A percentile compares a stretch with the other conserved stretches of the same genome.
Evolutionary conservation across 805 yeast species (phyloP).

Genomic region (Candida golubevii): DNA sequence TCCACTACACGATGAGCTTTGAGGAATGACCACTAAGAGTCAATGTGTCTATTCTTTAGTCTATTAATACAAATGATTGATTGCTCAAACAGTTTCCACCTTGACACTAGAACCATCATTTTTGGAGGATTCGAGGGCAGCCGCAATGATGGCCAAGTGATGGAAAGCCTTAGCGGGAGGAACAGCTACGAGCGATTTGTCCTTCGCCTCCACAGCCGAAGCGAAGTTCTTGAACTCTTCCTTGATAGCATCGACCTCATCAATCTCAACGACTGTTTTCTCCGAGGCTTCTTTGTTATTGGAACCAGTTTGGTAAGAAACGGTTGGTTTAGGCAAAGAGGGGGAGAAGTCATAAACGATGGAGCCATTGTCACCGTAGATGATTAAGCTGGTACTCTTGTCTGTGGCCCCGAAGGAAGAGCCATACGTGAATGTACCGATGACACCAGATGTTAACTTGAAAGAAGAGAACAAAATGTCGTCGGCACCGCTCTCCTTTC

Average conservation of each 20-base stretch:
- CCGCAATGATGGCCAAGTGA: constrained; percentile 87
- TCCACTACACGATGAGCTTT: constrained; percentile 8
- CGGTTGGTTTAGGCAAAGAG: constrained; percentile 32
- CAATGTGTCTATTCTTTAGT: neutral
- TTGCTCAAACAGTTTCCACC: constrained; percentile 32
- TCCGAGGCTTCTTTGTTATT: constrained; percentile 49
- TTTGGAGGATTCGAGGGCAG: constrained; percentile 68
- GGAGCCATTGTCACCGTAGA: constrained; percentile 79
- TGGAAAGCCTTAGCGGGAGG: constrained; percentile 84
- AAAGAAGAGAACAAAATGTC: constrained; percentile 75
- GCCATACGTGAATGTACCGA: constrained; percentile 86
- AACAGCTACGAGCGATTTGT: constrained; percentile 51
- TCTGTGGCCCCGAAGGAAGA: constrained; percentile 82
- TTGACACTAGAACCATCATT: constrained; percentile 48
- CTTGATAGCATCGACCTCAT: constrained; percentile 40
- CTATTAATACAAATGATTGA: neutral
- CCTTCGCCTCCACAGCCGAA: constrained; percentile 56
- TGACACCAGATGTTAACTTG: constrained; percentile 53
- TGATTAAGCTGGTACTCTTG: constrained; percentile 59
- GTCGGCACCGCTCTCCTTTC: constrained; percentile 73
- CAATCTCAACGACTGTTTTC: constrained; percentile 35
- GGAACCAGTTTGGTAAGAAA: constrained; percentile 33
- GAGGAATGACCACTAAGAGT: neutral
- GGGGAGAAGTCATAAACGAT: constrained; percentile 63
- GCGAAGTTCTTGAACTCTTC: constrained; percentile 49